These are phyloP conservation scores for Tagetes erecta DNA, from an alignment of 129 eudicot genomes.

Conservation along the genomic window DNA sequence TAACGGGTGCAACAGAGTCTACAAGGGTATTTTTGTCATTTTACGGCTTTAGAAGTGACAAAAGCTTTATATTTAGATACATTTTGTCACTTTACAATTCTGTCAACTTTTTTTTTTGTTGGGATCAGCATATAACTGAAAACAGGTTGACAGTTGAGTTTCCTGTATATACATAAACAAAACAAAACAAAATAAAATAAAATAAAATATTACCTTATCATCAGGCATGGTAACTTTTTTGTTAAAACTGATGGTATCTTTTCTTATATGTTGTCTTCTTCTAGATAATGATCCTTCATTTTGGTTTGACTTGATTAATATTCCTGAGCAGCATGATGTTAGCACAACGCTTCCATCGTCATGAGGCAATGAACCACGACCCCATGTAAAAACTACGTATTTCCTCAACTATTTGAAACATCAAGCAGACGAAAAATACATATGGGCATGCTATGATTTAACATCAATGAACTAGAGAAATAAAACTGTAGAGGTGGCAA, in stretches of 20 bases:
- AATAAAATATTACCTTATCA: slow-evolving; percentile 39
- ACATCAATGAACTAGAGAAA: slow-evolving; percentile 10
- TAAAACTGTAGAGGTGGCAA: slow-evolving; percentile 19
- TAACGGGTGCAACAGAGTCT: background rate
- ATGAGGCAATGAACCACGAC: slow-evolving; percentile 51
- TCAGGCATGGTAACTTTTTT: slow-evolving; percentile 39
- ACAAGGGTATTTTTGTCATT: background rate
- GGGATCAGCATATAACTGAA: background rate
- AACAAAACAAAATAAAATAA: slow-evolving; percentile 14
- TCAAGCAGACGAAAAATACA: slow-evolving; percentile 16
- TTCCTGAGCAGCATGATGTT: slow-evolving; percentile 51
- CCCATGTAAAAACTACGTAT: slow-evolving; percentile 75
- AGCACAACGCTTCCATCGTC: slow-evolving; percentile 28
- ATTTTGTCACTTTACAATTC: background rate
- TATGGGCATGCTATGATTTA: background rate
- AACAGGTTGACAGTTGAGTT: background rate
- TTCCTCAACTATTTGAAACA: slow-evolving; percentile 63
- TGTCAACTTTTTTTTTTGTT: background rate
- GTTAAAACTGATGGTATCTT: slow-evolving; percentile 53
- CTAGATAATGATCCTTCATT: slow-evolving; percentile 47
- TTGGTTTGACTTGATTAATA: slow-evolving; percentile 35
- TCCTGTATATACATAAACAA: background rate
- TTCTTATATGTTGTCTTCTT: slow-evolving; percentile 35
- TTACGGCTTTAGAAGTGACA: background rate
- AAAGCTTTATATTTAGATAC: background rate